Percentiles rank a stretch among this genome's conserved stretches.
phyloP scores from a whole-genome alignment of 2,329 filamentous ascomycete genomes.

The Biscogniauxia sp. region DNA sequence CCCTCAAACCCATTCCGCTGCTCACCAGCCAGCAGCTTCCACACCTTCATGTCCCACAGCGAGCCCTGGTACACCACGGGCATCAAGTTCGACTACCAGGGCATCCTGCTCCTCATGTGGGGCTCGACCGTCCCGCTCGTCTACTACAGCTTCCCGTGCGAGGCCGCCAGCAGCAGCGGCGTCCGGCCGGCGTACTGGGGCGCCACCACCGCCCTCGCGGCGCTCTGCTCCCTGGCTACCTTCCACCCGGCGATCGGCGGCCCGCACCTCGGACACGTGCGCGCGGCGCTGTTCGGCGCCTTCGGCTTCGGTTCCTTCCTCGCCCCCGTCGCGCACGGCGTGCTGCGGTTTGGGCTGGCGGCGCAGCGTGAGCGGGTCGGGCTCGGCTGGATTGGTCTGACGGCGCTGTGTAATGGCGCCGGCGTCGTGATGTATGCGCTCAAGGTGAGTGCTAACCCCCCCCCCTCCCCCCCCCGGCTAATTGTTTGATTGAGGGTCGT shows the following conservation, averaged over 20 bases:
- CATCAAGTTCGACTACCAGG: slow-evolving; percentile 60
- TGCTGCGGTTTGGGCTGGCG: slow-evolving; percentile 31
- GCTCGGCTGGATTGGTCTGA: slow-evolving; percentile 38
- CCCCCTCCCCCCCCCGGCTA: no score
- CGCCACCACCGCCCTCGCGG: slow-evolving; percentile 35
- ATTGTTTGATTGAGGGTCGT: not conserved
- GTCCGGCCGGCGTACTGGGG: slow-evolving; percentile 37
- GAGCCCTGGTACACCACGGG: slow-evolving; percentile 47
- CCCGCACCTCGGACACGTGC: slow-evolving; percentile 37
- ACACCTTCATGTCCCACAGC: slow-evolving; percentile 56
- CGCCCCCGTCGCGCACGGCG: slow-evolving; percentile 39
- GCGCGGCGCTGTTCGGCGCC: slow-evolving; percentile 40
- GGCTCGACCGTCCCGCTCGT: slow-evolving; percentile 57
- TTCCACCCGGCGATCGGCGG: slow-evolving; percentile 37
- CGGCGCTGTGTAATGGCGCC: slow-evolving; percentile 37
- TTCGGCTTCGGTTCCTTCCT: slow-evolving; percentile 41
- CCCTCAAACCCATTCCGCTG: slow-evolving; percentile 27
- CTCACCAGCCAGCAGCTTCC: slow-evolving; percentile 42
- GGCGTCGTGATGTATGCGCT: slow-evolving; percentile 38
- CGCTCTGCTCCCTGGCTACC: slow-evolving; percentile 37
- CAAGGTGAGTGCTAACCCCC: no score
- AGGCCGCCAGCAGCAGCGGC: slow-evolving; percentile 14
- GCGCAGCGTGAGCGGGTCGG: slow-evolving; percentile 39
- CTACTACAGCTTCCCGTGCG: slow-evolving; percentile 51
- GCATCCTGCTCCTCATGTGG: slow-evolving; percentile 62